Evolutionary conservation across 495 filamentous ascomycete species (phyloP).

Genomic region (Melanomma pulvis-pyrius): DNA sequence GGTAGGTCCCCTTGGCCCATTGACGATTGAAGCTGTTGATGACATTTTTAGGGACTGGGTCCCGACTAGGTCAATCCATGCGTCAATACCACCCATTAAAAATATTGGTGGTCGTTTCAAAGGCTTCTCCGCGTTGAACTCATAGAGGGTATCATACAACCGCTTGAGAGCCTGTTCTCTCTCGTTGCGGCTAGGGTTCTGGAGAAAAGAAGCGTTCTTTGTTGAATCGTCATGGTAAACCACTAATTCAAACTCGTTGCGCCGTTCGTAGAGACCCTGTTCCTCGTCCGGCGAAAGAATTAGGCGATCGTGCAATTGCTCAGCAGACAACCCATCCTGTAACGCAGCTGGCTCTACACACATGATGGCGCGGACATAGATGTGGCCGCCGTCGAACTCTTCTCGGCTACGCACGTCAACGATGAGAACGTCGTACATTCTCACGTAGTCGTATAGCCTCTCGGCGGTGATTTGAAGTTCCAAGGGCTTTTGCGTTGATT

Average conservation of each 20-base stretch:
- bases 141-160: constrained; percentile 76
- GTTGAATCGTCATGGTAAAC: constrained; percentile 86
- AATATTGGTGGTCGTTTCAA: constrained; percentile 72
- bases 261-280: constrained; percentile 69
- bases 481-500: constrained; percentile 57
- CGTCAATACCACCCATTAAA: constrained; percentile 77
- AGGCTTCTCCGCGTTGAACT: constrained; percentile 78
- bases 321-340: constrained; percentile 77
- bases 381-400: constrained; percentile 84
- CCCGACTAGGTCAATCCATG: constrained; percentile 82
- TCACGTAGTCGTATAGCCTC: constrained; percentile 66
- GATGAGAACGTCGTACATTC: constrained; percentile 66
- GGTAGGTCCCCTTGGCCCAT: constrained; percentile 52
- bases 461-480: constrained; percentile 66
- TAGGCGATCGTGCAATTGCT: constrained; percentile 79
- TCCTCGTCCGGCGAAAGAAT: constrained; percentile 78
- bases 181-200: constrained; percentile 50
- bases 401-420: constrained; percentile 85
- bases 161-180: constrained; percentile 64
- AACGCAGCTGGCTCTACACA: constrained; percentile 87
- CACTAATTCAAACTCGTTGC: constrained; percentile 80
- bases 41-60: constrained; percentile 64
- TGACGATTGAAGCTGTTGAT: constrained; percentile 57
- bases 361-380: constrained; percentile 76
- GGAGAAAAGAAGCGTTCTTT: constrained; percentile 55